Percentiles rank a stretch among this genome's conserved stretches.
Conservation (phyloP, 345 rosid genomes). For the Syzygium grande region DNA sequence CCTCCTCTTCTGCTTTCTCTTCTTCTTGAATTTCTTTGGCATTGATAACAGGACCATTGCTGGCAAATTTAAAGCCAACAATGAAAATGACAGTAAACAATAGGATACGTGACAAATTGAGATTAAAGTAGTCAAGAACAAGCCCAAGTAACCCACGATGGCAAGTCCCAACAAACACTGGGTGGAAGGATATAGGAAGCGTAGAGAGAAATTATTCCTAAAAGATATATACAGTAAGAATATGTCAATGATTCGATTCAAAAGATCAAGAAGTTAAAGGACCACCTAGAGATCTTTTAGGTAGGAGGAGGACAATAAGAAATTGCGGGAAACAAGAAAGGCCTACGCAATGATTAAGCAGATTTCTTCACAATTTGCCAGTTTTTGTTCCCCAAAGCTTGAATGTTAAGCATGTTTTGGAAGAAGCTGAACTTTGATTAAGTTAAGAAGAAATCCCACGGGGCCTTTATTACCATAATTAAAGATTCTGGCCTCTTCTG, state of each 20-base stretch:
- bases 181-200: neutral
- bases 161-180: neutral
- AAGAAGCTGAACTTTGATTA: neutral
- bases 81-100: neutral
- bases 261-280: neutral
- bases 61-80: conserved; percentile 5
- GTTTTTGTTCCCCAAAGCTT: neutral
- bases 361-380: neutral
- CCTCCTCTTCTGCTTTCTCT: neutral
- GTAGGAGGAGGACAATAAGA: neutral
- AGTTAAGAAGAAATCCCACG: neutral
- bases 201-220: neutral
- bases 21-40: neutral
- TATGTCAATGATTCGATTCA: neutral
- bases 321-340: neutral
- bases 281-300: neutral
- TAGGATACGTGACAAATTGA: neutral
- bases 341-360: neutral
- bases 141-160: neutral
- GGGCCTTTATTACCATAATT: neutral
- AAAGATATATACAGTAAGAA: neutral
- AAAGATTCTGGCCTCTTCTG: neutral
- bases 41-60: conserved; percentile 11
- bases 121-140: neutral
- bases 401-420: neutral